These are phyloP conservation scores for Astrocystis sublimbata DNA, from an alignment of 495 filamentous ascomycete species.

Conservation along the genomic window DNA sequence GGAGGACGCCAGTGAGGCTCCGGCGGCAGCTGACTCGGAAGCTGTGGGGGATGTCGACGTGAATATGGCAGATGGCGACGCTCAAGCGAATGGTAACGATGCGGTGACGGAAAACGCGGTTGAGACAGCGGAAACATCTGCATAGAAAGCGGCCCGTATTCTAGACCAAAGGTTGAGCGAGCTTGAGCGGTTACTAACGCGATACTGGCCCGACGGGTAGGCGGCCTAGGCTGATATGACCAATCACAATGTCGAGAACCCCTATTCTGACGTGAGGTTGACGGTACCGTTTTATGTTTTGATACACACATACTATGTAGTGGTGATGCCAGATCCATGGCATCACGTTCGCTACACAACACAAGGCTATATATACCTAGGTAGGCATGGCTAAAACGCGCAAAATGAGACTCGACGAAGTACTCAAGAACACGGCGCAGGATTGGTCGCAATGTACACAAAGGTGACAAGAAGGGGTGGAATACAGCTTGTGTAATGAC, in stretches of 20 bases:
- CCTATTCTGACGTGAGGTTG: neutral
- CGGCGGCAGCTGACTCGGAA: constrained; percentile 11
- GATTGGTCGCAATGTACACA: no score
- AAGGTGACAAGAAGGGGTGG: neutral
- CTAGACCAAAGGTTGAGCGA: no score
- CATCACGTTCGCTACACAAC: neutral
- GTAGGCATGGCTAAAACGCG: no score
- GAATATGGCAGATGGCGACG: neutral
- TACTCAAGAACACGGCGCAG: no score
- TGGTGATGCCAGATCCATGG: neutral
- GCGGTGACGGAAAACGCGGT: constrained; percentile 3
- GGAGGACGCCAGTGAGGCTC: constrained; percentile 17
- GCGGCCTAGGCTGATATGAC: no score
- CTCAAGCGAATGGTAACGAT: constrained; percentile 13
- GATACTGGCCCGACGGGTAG: no score
- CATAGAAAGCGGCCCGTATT: neutral
- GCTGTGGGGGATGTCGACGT: neutral
- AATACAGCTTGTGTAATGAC: neutral
- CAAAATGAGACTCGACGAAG: no score
- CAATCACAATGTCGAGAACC: neutral
- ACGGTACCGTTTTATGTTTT: neutral
- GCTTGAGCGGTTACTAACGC: no score
- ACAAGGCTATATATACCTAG: no score
- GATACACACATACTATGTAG: neutral
- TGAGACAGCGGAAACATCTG: constrained; percentile 2